These are phyloP conservation scores for Penicillium dipodomyicola DNA, from an alignment of 495 filamentous ascomycete species.

Conservation along the genomic window DNA sequence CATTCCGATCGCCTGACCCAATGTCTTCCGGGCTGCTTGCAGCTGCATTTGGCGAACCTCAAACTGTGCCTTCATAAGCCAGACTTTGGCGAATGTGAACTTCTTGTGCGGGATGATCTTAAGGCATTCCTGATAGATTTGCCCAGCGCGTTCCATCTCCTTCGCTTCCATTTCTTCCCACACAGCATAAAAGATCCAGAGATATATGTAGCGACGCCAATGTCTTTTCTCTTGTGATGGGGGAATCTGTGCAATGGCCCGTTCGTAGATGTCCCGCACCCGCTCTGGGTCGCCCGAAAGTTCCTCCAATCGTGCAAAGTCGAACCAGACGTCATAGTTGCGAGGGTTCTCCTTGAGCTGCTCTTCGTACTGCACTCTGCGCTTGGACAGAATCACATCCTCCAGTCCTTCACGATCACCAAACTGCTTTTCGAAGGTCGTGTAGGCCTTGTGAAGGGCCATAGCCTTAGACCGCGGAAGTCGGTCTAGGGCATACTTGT, in stretches of 20 bases:
- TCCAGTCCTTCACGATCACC: constrained; percentile 93
- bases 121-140: constrained; percentile 87
- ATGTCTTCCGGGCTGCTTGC: constrained; percentile 73
- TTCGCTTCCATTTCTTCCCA: constrained; percentile 87
- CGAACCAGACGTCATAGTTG: constrained; percentile 96
- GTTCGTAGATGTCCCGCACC: constrained; percentile 90
- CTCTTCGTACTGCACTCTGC: constrained; percentile 91
- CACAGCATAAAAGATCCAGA: constrained; percentile 96
- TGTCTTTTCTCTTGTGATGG: constrained; percentile 96
- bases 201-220: constrained; percentile 95
- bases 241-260: constrained; percentile 92
- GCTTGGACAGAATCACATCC: constrained; percentile 91
- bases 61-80: constrained; percentile 91
- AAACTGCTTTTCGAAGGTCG: constrained; percentile 97
- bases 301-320: constrained; percentile 90
- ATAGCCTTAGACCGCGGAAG: constrained; percentile 84
- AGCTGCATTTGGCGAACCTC: constrained; percentile 86
- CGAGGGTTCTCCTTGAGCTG: constrained; percentile 87
- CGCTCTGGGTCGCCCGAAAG: constrained; percentile 72
- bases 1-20: constrained; percentile 88
- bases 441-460: constrained; percentile 85
- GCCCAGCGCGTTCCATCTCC: constrained; percentile 75
- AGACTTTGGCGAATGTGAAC: constrained; percentile 96
- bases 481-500: constrained; percentile 92
- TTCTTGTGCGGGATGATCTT: constrained; percentile 90